Conservation (phyloP, 2,329 filamentous ascomycete genomes). For the Fonsecaea erecta region DNA sequence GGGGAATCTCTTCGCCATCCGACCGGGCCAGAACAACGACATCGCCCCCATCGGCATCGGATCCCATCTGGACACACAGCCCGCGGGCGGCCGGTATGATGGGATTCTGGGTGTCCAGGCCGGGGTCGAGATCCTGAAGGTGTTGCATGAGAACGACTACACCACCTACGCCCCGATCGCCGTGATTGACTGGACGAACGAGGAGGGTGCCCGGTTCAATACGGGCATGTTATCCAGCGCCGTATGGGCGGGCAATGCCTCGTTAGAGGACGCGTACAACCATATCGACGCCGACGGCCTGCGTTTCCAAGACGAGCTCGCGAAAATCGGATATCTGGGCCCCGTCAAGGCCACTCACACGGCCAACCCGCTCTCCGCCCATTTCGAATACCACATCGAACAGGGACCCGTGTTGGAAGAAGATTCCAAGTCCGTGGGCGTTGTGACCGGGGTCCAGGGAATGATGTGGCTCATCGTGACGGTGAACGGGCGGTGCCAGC, state of each 20-base stretch:
- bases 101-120: constrained; percentile 75
- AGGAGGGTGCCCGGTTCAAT: constrained; percentile 80
- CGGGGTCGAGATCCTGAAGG: constrained; percentile 71
- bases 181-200: constrained; percentile 79
- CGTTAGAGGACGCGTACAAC: constrained; percentile 1
- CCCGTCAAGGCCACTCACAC: constrained; percentile 53
- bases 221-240: constrained; percentile 71
- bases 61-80: constrained; percentile 66
- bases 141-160: constrained; percentile 67
- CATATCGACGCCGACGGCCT: constrained; percentile 6
- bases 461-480: constrained; percentile 74
- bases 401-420: constrained; percentile 77
- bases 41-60: constrained; percentile 70
- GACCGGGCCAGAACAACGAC: constrained; percentile 62
- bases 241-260: constrained; percentile 32
- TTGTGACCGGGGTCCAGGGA: constrained; percentile 74
- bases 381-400: constrained; percentile 85
- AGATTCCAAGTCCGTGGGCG: constrained; percentile 67
- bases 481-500: constrained; percentile 68
- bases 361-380: constrained; percentile 69
- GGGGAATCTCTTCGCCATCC: constrained; percentile 79
- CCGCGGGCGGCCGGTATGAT: constrained; percentile 71
- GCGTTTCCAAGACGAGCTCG: constrained; percentile 66
- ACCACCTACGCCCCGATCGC: constrained; percentile 73
- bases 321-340: constrained; percentile 72